phyloP scores from a whole-genome alignment of 768 basidiomycete genomes.

The Leccinum imitatum region DNA sequence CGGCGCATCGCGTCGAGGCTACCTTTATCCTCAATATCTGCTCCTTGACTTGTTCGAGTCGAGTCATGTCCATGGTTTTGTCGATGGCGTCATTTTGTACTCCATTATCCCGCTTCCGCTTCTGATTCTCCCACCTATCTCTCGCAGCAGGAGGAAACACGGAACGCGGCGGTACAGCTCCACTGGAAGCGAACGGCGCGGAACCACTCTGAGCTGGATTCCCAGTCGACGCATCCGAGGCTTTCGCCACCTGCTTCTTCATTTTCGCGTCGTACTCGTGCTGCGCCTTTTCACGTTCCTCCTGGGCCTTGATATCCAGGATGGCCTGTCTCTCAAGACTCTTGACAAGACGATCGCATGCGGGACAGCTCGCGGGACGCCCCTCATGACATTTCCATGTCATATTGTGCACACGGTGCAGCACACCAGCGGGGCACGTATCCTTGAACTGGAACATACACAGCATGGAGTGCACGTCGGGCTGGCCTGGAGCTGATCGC shows the following conservation, averaged over 20 bases:
- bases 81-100: conserved; percentile 55
- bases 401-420: conserved; percentile 38
- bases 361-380: conserved; percentile 38
- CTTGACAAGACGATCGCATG: conserved; percentile 46
- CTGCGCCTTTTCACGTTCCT: conserved; percentile 46
- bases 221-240: neutral
- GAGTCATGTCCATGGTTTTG: conserved; percentile 66
- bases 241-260: conserved; percentile 13
- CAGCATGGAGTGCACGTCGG: conserved; percentile 32
- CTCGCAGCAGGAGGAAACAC: conserved; percentile 38
- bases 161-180: conserved; percentile 8
- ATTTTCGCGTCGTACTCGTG: conserved; percentile 42
- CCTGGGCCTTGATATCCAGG: conserved; percentile 41
- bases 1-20: conserved; percentile 56
- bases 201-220: conserved; percentile 1
- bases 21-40: conserved; percentile 58
- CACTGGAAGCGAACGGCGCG: conserved; percentile 5
- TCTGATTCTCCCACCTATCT: conserved; percentile 58
- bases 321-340: conserved; percentile 41
- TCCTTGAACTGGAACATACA: conserved; percentile 41
- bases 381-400: conserved; percentile 47
- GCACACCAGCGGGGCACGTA: conserved; percentile 44
- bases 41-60: conserved; percentile 63
- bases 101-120: conserved; percentile 42
- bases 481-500: conserved; percentile 45